Conservation (phyloP, 257 asterid species). For the Misopates orontium region DNA sequence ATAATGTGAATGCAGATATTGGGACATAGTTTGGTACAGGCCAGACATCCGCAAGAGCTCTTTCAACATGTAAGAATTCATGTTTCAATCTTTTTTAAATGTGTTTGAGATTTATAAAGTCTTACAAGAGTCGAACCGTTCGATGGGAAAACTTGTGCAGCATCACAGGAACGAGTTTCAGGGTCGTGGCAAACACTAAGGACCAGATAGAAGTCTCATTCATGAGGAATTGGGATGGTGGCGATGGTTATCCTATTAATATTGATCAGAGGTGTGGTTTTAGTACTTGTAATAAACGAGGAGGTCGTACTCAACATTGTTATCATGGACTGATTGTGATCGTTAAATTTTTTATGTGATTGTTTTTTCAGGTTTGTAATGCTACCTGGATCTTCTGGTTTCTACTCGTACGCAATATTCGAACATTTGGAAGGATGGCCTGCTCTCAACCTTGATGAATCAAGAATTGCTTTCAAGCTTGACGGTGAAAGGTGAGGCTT, state of each 20-base stretch:
- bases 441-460: conserved; percentile 53
- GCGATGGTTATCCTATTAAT: conserved; percentile 31
- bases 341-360: background rate
- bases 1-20: conserved; percentile 44
- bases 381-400: conserved; percentile 65
- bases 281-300: no score
- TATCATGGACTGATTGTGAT: no score
- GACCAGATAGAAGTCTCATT: conserved; percentile 67
- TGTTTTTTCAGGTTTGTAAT: conserved; percentile 40
- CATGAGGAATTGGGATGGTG: conserved; percentile 46
- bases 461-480: conserved; percentile 77
- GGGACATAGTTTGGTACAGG: conserved; percentile 69
- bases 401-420: conserved; percentile 64
- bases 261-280: conserved; percentile 46
- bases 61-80: conserved; percentile 41
- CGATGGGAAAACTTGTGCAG: no score
- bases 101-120: conserved; percentile 30
- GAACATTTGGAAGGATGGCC: conserved; percentile 85
- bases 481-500: conserved; percentile 32
- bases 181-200: conserved; percentile 35
- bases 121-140: conserved; percentile 18
- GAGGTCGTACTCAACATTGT: background rate
- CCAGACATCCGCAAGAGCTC: conserved; percentile 28
- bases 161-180: no score
- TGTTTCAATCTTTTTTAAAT: conserved; percentile 21